Evolutionary conservation across 1,139 yeast genomes (phyloP).

Genomic region (Pichia sp.): DNA sequence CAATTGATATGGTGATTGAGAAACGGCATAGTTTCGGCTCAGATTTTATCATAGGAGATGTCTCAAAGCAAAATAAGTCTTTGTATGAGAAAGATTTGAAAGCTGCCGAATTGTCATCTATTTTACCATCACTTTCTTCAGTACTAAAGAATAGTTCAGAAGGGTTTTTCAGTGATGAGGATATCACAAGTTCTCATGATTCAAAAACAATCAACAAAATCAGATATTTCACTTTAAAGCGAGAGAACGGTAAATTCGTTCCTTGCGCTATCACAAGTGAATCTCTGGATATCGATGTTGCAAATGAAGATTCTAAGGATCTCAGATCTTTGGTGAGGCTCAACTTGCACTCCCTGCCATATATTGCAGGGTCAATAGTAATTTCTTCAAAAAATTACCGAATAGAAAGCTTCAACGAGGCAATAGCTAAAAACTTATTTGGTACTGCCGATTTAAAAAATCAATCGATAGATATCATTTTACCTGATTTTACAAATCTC

Average conservation of each 20-base stretch:
- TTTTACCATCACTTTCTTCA: conserved; percentile 30
- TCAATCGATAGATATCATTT: conserved; percentile 48
- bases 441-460: conserved; percentile 59
- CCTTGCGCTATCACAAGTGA: conserved; percentile 73
- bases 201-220: conserved; percentile 45
- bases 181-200: conserved; percentile 35
- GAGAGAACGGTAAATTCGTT: conserved; percentile 38
- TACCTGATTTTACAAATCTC: conserved; percentile 62
- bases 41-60: conserved; percentile 35
- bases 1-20: conserved; percentile 56
- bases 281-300: conserved; percentile 37
- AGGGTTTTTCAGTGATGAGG: conserved; percentile 19
- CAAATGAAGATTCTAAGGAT: conserved; percentile 37
- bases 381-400: conserved; percentile 47
- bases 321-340: conserved; percentile 37
- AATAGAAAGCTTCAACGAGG: conserved; percentile 67
- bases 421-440: conserved; percentile 73
- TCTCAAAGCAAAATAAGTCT: conserved; percentile 42
- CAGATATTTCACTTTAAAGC: conserved; percentile 59
- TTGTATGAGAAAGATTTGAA: conserved; percentile 31
- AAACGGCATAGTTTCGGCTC: conserved; percentile 23
- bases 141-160: conserved; percentile 15
- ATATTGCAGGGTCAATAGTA: conserved; percentile 82
- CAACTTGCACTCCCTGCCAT: conserved; percentile 72
- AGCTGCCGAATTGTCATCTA: conserved; percentile 29